These are phyloP conservation scores for Microbotryum scabiosae DNA, from an alignment of 1,284 basidiomycete genomes.

Conservation along the genomic window DNA sequence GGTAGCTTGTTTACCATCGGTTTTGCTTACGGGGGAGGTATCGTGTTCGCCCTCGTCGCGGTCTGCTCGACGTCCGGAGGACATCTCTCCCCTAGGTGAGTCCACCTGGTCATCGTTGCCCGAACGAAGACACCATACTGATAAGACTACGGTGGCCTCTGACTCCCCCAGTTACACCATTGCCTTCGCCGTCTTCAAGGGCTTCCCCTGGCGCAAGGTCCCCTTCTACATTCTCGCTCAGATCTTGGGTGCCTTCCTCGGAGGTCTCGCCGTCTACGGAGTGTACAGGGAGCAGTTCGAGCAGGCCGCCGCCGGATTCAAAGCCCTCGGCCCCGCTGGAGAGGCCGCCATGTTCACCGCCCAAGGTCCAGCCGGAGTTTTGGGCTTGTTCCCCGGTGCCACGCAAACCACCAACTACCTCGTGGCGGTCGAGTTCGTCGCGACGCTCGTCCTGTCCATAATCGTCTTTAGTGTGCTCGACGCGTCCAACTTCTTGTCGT, in stretches of 20 bases:
- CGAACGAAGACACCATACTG: too few species aligned
- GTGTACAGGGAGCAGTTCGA: constrained; percentile 69
- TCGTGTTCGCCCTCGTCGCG: constrained; percentile 30
- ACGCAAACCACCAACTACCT: constrained; percentile 5
- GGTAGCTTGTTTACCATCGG: constrained; percentile 23
- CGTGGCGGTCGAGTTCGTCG: constrained; percentile 19
- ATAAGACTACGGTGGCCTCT: too few species aligned
- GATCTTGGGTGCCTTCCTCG: constrained; percentile 59
- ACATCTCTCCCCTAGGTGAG: constrained; percentile 25
- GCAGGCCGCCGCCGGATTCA: constrained; percentile 16
- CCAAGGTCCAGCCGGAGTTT: constrained; percentile 21
- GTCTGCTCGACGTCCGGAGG: constrained; percentile 28
- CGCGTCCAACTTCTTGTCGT: constrained; percentile 27
- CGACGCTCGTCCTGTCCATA: constrained; percentile 27
- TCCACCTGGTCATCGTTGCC: too few species aligned
- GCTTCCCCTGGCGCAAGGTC: constrained; percentile 70
- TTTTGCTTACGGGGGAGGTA: constrained; percentile 26
- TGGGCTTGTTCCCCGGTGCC: constrained; percentile 11
- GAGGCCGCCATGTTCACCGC: constrained; percentile 19
- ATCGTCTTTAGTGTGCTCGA: constrained; percentile 33
- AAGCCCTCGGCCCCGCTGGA: neutral
- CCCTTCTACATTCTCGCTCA: constrained; percentile 63
- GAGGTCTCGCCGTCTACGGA: constrained; percentile 59
- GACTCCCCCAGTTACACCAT: constrained; percentile 4
- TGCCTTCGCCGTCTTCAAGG: constrained; percentile 31